These are phyloP conservation scores for Vanrija pseudolonga DNA, from an alignment of 1,284 basidiomycete species.

Conservation along the genomic window DNA sequence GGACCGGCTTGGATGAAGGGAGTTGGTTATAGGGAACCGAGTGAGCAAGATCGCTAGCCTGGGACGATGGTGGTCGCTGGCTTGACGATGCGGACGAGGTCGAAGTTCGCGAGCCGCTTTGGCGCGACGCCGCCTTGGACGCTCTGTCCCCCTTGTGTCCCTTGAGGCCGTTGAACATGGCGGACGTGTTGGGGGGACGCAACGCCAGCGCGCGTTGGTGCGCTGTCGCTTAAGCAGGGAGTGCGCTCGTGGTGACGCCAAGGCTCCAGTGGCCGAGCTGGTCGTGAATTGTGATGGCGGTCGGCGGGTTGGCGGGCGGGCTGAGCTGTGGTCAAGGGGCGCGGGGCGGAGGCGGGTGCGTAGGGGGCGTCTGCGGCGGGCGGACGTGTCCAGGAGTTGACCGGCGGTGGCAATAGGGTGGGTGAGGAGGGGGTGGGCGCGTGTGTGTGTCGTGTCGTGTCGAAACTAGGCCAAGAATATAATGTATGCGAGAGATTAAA, in stretches of 20 bases:
- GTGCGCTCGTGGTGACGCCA: constrained; percentile 12
- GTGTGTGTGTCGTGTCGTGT: too few species aligned
- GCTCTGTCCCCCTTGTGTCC: too few species aligned
- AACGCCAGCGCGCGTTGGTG: too few species aligned
- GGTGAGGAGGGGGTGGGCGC: too few species aligned
- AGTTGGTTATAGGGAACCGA: constrained; percentile 35
- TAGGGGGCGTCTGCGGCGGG: too few species aligned
- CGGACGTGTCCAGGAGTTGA: not conserved
- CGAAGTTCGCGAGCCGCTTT: constrained; percentile 3
- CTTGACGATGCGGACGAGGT: not conserved
- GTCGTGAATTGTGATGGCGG: not conserved
- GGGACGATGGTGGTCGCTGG: not conserved
- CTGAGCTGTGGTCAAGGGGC: not conserved
- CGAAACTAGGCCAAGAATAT: too few species aligned
- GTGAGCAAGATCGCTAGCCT: constrained; percentile 12
- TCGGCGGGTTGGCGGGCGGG: not conserved
- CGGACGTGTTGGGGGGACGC: too few species aligned
- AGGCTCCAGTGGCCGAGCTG: not conserved
- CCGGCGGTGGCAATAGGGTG: not conserved
- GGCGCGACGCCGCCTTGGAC: constrained; percentile 1
- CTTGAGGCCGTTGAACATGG: too few species aligned
- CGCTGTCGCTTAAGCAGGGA: too few species aligned
- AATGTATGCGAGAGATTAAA: too few species aligned
- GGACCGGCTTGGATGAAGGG: constrained; percentile 19
- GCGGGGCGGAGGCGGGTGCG: not conserved